Base-by-base conservation (phyloP, 2,329 filamentous ascomycete species). In the Elsinoe fawcettii region DNA sequence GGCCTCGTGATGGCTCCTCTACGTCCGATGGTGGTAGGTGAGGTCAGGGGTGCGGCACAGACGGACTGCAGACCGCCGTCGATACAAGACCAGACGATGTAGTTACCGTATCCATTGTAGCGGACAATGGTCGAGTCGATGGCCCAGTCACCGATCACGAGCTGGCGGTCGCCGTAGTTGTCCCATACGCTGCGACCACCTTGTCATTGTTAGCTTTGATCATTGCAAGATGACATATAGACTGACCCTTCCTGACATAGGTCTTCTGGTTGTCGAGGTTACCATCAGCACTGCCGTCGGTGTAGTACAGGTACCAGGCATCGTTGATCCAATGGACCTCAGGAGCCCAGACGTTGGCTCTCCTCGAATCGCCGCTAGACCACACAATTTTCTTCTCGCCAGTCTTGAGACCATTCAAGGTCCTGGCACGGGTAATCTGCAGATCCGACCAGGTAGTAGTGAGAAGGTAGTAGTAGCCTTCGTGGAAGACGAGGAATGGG, bases 271-370 rank as follows among this genome's bases (percentile, higher is more conserved):
- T 71, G 30, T 75, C 75, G 1, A 81, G 67, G 1, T 67, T 69
- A 2, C 67, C 69, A 1, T 66, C 65, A 22, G 70, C 70, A 20
- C 47, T 44, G 0, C 79, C 78, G 1, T 78, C 77, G 0, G 79
- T 78, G 64, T 82, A 83, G 67, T 82, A 83, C 37, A 83, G 74
- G 58, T 79, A 82, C 79, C 80, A 77, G 32, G 64, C 63, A 43
- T 65, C 63, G 34, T 75, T 71, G 6, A 81, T 64, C 57, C 75
- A 76, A 62, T 81, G 79, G 0, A 81, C 68, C 62, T 82, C 80
- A 0, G 80, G 80, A 0, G 80, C 80, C 80, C 80, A 83, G 36
- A 83, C 74, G 56, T 80, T 81, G 65, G 77, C 78, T 66, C 76
- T 78, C 14, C 77, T 70, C 3, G 69, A 69, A 1, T 78, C 64